A percentile compares a stretch with the other conserved stretches of the same genome.
Evolutionary conservation across 768 basidiomycete species (phyloP).

Genomic region (Coprinopsis cinerea): DNA sequence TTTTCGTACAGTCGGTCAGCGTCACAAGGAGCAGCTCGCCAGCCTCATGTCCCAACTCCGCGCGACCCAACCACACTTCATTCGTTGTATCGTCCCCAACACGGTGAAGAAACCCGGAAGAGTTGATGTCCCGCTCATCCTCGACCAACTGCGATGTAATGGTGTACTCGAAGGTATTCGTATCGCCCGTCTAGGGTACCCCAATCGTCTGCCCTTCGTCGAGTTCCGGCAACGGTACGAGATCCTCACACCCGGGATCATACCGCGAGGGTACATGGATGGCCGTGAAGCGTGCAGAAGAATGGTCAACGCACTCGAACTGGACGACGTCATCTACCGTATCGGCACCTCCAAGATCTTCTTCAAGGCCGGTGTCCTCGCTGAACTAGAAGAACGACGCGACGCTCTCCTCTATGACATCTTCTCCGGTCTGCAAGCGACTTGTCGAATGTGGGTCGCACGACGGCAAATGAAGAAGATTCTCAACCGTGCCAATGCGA

Average conservation of each 20-base stretch:
- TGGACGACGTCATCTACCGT: constrained; percentile 79
- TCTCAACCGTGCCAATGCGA: constrained; percentile 84
- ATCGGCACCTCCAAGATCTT: constrained; percentile 98
- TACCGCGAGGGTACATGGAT: constrained; percentile 96
- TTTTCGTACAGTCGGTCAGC: constrained; percentile 91
- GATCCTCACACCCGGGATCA: constrained; percentile 87
- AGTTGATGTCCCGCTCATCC: constrained; percentile 88
- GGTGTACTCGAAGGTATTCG: constrained; percentile 99
- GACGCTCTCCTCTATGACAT: constrained; percentile 85
- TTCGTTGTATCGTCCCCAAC: constrained; percentile 97
- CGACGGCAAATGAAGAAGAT: constrained; percentile 92
- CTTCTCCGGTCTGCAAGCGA: constrained; percentile 84
- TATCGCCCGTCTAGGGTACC: constrained; percentile 95
- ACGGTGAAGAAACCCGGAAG: constrained; percentile 83
- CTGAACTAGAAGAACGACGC: constrained; percentile 89
- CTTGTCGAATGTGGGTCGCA: constrained; percentile 79
- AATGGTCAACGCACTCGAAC: constrained; percentile 85
- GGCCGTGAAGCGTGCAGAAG: constrained; percentile 89
- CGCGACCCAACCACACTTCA: constrained; percentile 96
- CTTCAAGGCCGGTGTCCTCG: constrained; percentile 97
- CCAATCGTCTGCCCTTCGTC: constrained; percentile 92
- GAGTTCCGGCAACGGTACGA: constrained; percentile 98
- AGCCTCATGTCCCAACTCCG: constrained; percentile 89
- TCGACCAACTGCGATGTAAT: constrained; percentile 96
- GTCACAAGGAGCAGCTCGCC: constrained; percentile 92